These are phyloP conservation scores for Tuber magnatum DNA, from an alignment of 495 filamentous ascomycete species.

Conservation along the genomic window DNA sequence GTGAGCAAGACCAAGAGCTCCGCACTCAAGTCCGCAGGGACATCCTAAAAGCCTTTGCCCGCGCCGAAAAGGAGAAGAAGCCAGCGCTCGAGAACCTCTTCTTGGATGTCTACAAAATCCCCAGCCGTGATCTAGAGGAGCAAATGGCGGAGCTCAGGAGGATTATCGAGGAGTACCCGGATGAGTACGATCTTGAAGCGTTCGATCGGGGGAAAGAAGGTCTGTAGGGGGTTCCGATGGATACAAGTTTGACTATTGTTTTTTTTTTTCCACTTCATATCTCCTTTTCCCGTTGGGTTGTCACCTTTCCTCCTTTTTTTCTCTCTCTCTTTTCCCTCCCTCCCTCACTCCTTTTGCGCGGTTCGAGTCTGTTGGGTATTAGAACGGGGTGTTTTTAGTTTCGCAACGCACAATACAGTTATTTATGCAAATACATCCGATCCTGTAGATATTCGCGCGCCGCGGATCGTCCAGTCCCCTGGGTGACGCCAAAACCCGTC, in stretches of 20 bases:
- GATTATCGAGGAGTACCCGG: constrained; percentile 76
- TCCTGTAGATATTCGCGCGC: not conserved
- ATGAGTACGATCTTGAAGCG: constrained; percentile 78
- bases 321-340: not conserved
- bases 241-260: not conserved
- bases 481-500: not conserved
- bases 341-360: not conserved
- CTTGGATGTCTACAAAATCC: constrained; percentile 75
- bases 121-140: constrained; percentile 69
- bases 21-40: constrained; percentile 65
- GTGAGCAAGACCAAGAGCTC: constrained; percentile 67
- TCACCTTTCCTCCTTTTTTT: not conserved
- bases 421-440: not conserved
- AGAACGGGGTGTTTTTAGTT: not conserved
- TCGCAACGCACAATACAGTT: not conserved
- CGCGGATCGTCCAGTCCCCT: not conserved
- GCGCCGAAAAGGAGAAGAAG: constrained; percentile 86
- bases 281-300: not conserved
- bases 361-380: not conserved
- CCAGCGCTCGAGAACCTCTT: constrained; percentile 71
- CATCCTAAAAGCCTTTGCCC: constrained; percentile 73
- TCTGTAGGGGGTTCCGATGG: constrained; percentile 39
- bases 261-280: not conserved
- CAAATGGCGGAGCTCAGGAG: constrained; percentile 74
- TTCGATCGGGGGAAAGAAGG: constrained; percentile 72